Percentiles rank a stretch among this genome's conserved stretches.
These are phyloP conservation scores for Pseudomonodictys pantanalensis DNA, from an alignment of 495 filamentous ascomycete genomes.

Conservation along the genomic window DNA sequence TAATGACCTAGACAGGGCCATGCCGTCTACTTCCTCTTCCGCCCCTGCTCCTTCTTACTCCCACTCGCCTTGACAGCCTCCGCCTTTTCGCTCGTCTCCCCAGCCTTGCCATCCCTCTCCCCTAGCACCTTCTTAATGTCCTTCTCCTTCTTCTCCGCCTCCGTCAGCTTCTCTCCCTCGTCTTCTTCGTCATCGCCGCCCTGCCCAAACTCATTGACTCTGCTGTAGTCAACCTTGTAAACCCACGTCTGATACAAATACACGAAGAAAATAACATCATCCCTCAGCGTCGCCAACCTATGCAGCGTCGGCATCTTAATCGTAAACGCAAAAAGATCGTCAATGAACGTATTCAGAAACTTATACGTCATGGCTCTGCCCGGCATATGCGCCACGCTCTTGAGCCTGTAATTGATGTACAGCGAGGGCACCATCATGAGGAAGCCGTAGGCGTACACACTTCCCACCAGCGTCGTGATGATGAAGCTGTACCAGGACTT, in stretches of 20 bases:
- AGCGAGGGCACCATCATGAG: constrained; percentile 98
- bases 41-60: constrained; percentile 36
- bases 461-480: constrained; percentile 87
- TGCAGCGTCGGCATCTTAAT: constrained; percentile 99
- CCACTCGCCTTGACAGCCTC: constrained; percentile 39
- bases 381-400: constrained; percentile 97
- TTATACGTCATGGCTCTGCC: constrained; percentile 96
- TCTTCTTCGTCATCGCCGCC: constrained; percentile 82
- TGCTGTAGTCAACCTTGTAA: constrained; percentile 87
- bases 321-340: constrained; percentile 92
- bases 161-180: constrained; percentile 46
- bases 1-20: background rate
- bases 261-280: constrained; percentile 97
- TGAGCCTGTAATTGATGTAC: constrained; percentile 98
- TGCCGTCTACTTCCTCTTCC: constrained; percentile 21
- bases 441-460: constrained; percentile 97
- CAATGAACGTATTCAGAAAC: constrained; percentile 82
- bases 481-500: constrained; percentile 98
- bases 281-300: constrained; percentile 86
- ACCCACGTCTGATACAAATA: constrained; percentile 94
- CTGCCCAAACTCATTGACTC: constrained; percentile 97
- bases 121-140: too few relatives aligned
- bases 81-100: constrained; percentile 31
- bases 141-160: constrained; percentile 43
- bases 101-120: constrained; percentile 33